Conservation (phyloP, 305 asterid species). For the Salvia sclarea region DNA sequence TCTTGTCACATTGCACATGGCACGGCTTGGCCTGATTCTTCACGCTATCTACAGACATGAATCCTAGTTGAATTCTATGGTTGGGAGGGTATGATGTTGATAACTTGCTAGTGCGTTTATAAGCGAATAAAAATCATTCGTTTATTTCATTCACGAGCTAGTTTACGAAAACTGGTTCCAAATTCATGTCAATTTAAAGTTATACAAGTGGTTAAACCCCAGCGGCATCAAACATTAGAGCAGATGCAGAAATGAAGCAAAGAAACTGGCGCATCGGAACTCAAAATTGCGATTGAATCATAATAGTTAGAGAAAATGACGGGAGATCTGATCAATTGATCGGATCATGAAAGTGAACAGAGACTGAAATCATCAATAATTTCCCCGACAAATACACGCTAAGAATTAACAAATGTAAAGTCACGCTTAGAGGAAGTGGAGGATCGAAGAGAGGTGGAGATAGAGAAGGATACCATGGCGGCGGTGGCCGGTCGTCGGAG, state of each 20-base stretch:
- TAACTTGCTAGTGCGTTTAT: not conserved
- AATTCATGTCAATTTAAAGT: not conserved
- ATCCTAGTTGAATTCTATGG: constrained; percentile 1
- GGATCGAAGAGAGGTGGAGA: not conserved
- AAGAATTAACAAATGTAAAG: not conserved
- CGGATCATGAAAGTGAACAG: constrained; percentile 7
- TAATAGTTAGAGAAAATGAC: not conserved
- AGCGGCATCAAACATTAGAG: constrained; percentile 7
- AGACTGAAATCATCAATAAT: constrained; percentile 21
- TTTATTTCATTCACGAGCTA: not conserved
- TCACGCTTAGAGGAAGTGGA: not conserved
- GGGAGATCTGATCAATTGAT: constrained; percentile 30
- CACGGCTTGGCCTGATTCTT: not conserved
- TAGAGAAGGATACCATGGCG: constrained; percentile 35
- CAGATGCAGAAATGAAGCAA: constrained; percentile 14
- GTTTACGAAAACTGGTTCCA: not conserved
- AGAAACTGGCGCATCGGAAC: constrained; percentile 16
- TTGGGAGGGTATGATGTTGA: not conserved
- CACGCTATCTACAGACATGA: not conserved
- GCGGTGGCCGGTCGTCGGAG: constrained; percentile 28
- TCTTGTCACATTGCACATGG: constrained; percentile 15
- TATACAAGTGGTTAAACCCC: constrained; percentile 1
- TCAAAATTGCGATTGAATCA: constrained; percentile 16
- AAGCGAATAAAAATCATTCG: not conserved
- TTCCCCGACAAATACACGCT: constrained; percentile 6